Evolutionary conservation across 345 rosid genomes (phyloP).

Genomic region (Psidium friedrichsthalianum): DNA sequence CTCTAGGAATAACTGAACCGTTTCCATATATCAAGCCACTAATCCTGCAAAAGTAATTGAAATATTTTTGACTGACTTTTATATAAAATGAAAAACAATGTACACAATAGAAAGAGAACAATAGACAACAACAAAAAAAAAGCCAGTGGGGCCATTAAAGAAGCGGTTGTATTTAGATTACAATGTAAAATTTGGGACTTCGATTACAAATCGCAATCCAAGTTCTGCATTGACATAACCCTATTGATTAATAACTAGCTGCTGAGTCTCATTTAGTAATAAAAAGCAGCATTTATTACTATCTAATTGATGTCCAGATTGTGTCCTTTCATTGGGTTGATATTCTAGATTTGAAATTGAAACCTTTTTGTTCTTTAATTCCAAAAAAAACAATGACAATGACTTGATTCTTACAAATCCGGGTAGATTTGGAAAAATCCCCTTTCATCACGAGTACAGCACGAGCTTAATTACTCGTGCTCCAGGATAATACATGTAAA

Average conservation of each 20-base stretch:
- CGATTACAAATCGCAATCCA: background rate
- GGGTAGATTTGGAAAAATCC: background rate
- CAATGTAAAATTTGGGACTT: background rate
- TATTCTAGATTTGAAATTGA: background rate
- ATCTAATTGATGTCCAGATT: background rate
- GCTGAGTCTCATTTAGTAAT: background rate
- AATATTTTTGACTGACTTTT: background rate
- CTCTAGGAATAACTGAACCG: background rate
- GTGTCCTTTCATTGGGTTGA: background rate
- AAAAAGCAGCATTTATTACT: background rate
- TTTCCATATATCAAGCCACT: background rate
- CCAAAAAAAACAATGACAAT: background rate
- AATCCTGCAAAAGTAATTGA: background rate
- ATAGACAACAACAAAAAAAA: background rate
- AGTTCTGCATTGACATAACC: background rate
- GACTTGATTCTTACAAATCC: background rate
- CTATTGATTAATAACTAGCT: background rate
- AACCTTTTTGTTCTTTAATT: background rate
- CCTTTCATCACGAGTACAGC: background rate
- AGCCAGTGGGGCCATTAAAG: background rate
- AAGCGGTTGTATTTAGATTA: background rate
- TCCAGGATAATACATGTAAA: background rate
- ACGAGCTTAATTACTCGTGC: background rate
- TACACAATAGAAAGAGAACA: background rate
- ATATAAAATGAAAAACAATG: background rate